phyloP scores from a whole-genome alignment of 768 basidiomycete species.

The Mycena kentingensis region DNA sequence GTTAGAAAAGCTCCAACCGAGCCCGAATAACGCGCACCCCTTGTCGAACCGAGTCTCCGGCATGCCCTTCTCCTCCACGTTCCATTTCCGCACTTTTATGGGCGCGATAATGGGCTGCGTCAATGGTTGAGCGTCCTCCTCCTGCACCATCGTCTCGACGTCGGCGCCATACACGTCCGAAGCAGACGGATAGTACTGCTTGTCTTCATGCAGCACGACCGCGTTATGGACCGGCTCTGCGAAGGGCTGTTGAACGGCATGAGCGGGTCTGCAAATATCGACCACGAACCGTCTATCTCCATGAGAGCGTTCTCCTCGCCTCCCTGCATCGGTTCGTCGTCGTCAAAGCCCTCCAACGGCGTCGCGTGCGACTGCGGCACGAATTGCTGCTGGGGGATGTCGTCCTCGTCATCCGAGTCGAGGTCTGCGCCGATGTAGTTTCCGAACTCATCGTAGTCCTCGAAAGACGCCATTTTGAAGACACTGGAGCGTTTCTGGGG shows the following conservation, averaged over 20 bases:
- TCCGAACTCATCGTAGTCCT: slow-evolving; percentile 93
- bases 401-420: slow-evolving; percentile 83
- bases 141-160: slow-evolving; percentile 96
- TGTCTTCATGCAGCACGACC: slow-evolving; percentile 93
- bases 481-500: neutral
- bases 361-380: slow-evolving; percentile 42
- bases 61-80: slow-evolving; percentile 92
- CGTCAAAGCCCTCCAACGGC: slow-evolving; percentile 77
- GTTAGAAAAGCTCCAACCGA: slow-evolving; percentile 8
- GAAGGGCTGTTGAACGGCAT: slow-evolving; percentile 22
- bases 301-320: slow-evolving; percentile 68
- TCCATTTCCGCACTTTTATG: slow-evolving; percentile 92
- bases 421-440: slow-evolving; percentile 97
- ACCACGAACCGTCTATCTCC: slow-evolving; percentile 76
- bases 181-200: slow-evolving; percentile 96
- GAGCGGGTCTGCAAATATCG: slow-evolving; percentile 17
- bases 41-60: slow-evolving; percentile 98
- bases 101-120: slow-evolving; percentile 95
- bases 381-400: slow-evolving; percentile 54
- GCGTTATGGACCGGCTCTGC: slow-evolving; percentile 79
- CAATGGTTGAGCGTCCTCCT: slow-evolving; percentile 95
- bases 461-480: slow-evolving; percentile 58
- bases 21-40: slow-evolving; percentile 56
- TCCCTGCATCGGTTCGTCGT: slow-evolving; percentile 63
- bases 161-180: slow-evolving; percentile 89